A percentile compares a stretch with the other conserved stretches of the same genome.
Conservation (phyloP, 2,329 filamentous ascomycete species). For the Xylaria sp. region DNA sequence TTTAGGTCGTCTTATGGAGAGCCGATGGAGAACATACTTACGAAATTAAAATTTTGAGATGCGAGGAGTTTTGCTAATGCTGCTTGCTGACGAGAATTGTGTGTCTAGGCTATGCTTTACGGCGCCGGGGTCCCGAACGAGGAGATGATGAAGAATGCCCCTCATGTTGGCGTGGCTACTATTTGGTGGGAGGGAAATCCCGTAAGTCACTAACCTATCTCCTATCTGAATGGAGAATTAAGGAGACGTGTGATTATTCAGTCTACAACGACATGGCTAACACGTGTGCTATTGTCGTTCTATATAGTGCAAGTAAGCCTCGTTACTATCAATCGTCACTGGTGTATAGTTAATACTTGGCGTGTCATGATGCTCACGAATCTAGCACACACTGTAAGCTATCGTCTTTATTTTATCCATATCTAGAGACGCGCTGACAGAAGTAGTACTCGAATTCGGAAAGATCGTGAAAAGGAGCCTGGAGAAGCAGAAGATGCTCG, state of each 20-base stretch:
- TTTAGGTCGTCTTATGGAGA: neutral
- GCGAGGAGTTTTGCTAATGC: neutral
- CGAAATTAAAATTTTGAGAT: neutral
- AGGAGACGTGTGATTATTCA: neutral
- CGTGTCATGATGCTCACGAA: slow-evolving; percentile 20
- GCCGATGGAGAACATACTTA: neutral
- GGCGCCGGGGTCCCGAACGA: slow-evolving; percentile 87
- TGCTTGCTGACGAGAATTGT: slow-evolving; percentile 1
- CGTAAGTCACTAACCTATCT: slow-evolving; percentile 59
- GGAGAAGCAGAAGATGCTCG: slow-evolving; percentile 85
- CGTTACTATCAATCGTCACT: neutral
- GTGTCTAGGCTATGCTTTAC: slow-evolving; percentile 86
- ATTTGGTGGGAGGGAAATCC: slow-evolving; percentile 99
- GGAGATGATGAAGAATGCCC: slow-evolving; percentile 87
- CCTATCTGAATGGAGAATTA: neutral
- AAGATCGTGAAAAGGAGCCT: slow-evolving; percentile 87
- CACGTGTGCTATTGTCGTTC: neutral
- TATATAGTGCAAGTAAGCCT: slow-evolving; percentile 47
- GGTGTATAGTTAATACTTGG: neutral
- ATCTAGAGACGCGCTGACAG: slow-evolving; percentile 27
- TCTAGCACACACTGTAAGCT: slow-evolving; percentile 49
- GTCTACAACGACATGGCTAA: slow-evolving; percentile 27
- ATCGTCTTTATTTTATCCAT: neutral
- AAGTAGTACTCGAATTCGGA: slow-evolving; percentile 81
- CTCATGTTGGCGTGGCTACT: slow-evolving; percentile 89